Evolutionary conservation across 805 yeast genomes (phyloP), one percentile per base, ranked within the genome.

Genomic region (Kodamaea neixiangensis): DNA sequence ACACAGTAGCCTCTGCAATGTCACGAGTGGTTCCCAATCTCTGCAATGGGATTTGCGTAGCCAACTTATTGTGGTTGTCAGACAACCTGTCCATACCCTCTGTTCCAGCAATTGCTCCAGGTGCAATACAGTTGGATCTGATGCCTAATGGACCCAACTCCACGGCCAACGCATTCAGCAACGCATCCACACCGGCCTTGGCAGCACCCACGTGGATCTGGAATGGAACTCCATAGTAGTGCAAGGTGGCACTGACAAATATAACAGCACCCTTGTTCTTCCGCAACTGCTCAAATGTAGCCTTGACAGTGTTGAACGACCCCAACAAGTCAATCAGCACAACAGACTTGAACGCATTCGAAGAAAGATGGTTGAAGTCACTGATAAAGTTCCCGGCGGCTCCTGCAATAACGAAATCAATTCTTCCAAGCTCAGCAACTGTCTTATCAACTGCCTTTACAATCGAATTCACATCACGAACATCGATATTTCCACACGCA

Each of bases 1-100:
- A 92, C 1, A 88, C 88, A 0, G 97, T 91, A 1, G 93, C 83
- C 56, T 91, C 85, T 13, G 97, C 97, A 61, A 92, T 88, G 64
- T 93, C 97, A 49, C 67, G 71, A 7, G 89, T 81, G 5, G 79
- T 65, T 1, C 97, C 97, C 22, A 81, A 66, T 64, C 88, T 76
- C 62, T 81, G 88, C 54, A 85, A 64, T 1, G 93, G 93, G 31
- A 89, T 78, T 52, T 72, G 76, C 48, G 72, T 64, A n/a, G 34
- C 41, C 15, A 51, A 20, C 7, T 33, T 41, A 11, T 42, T 38
- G 33, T 46, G 41, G 51, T 58, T 49, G 35, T 49, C 53, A 22
- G 58, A 59, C 52, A 64, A 60, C 20, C 68, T 48, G 14, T 54
- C 58, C 51, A 61, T 45, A 20, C 68, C 68, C 52, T 64, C 68